These are phyloP conservation scores for Pleurotus giganteus DNA, from an alignment of 768 basidiomycete genomes.

Conservation along the genomic window DNA sequence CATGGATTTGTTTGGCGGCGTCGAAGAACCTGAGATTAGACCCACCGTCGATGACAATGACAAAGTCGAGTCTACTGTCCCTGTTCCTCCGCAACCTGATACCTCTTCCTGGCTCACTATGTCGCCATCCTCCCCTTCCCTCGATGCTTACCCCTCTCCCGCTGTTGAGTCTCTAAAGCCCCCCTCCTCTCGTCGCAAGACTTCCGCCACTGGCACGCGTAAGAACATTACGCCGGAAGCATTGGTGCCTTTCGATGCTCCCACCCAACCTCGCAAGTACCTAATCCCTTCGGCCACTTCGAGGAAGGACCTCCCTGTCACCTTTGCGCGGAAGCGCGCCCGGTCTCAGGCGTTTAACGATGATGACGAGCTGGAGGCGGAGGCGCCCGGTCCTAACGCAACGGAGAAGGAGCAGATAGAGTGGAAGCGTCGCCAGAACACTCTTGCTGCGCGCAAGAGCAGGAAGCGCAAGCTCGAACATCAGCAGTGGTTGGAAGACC, in stretches of 20 bases:
- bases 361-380: conserved; percentile 50
- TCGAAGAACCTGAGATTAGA: conserved; percentile 22
- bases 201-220: conserved; percentile 62
- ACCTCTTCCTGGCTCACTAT: conserved; percentile 7
- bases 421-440: conserved; percentile 80
- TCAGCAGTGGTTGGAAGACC: conserved; percentile 61
- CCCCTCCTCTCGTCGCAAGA: conserved; percentile 29
- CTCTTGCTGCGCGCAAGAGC: conserved; percentile 79
- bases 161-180: no score
- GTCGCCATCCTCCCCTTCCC: conserved; percentile 12
- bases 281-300: conserved; percentile 72
- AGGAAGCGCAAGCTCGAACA: conserved; percentile 74
- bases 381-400: conserved; percentile 36
- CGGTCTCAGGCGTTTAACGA: conserved; percentile 41
- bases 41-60: not conserved
- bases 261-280: conserved; percentile 79
- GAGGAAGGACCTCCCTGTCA: conserved; percentile 73
- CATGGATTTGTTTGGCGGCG: conserved; percentile 15
- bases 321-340: conserved; percentile 64
- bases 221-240: conserved; percentile 64
- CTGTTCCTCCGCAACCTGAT: conserved; percentile 1
- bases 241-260: conserved; percentile 72
- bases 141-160: conserved; percentile 3
- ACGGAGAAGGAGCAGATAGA: conserved; percentile 67
- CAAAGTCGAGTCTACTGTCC: not conserved